Evolutionary conservation across 257 asterid species (phyloP).

Genomic region (Marsdenia floribunda): DNA sequence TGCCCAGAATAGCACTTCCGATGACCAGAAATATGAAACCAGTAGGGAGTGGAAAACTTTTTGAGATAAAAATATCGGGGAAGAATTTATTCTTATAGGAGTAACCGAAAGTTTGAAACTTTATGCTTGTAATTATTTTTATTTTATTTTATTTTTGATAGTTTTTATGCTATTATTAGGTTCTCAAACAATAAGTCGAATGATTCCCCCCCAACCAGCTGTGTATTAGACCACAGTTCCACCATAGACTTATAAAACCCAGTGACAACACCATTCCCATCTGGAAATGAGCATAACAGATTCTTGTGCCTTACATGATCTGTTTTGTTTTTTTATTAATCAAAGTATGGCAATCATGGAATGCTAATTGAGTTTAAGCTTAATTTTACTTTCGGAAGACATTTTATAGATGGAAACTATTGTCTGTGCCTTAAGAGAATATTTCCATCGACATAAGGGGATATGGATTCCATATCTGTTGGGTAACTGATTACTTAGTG

Average conservation of each 20-base stretch:
- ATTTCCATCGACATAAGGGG: too few relatives aligned
- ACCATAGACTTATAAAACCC: neutral
- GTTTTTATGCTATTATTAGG: too few relatives aligned
- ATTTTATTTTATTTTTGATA: too few relatives aligned
- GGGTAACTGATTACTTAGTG: neutral
- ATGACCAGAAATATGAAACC: neutral
- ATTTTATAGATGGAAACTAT: too few relatives aligned
- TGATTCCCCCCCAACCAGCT: neutral
- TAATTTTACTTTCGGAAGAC: too few relatives aligned
- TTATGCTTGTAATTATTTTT: neutral
- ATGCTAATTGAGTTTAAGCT: too few relatives aligned
- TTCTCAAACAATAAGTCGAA: neutral
- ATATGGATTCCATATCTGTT: neutral
- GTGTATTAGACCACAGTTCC: neutral
- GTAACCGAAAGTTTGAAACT: neutral
- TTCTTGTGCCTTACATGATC: neutral
- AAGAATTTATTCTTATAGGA: constrained; percentile 1
- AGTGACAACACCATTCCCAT: neutral
- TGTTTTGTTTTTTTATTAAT: too few relatives aligned
- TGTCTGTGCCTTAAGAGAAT: too few relatives aligned
- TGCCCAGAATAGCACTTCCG: neutral
- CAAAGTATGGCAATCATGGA: too few relatives aligned
- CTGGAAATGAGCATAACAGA: neutral
- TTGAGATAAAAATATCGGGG: neutral
- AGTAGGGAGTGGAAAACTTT: neutral